A percentile compares a stretch with the other conserved stretches of the same genome.
phyloP scores from a whole-genome alignment of 305 asterid species.

The Fraxinus ornus region DNA sequence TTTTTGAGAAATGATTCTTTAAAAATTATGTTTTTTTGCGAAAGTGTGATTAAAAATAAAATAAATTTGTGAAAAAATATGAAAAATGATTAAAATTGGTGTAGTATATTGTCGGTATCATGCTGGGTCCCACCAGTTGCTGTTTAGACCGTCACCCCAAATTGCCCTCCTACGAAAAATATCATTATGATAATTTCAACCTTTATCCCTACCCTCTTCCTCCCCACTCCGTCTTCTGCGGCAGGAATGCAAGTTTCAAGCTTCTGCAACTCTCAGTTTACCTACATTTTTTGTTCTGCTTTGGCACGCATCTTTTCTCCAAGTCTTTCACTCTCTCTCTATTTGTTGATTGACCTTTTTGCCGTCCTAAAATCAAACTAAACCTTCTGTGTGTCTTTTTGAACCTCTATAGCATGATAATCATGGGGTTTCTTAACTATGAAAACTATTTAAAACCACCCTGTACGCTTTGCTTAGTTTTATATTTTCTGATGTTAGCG shows the following conservation, averaged over 20 bases:
- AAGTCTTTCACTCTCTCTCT: not conserved
- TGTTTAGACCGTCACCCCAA: not conserved
- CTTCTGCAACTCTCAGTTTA: conserved; percentile 19
- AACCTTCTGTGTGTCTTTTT: not conserved
- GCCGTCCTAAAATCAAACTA: not conserved
- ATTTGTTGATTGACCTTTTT: not conserved
- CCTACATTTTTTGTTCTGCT: not conserved
- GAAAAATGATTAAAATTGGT: not conserved
- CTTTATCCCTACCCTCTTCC: conserved; percentile 4
- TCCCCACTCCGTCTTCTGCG: conserved; percentile 25
- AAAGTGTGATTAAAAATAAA: not conserved
- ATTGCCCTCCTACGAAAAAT: not conserved
- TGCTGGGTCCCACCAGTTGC: not conserved
- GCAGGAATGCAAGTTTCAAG: conserved; percentile 24
- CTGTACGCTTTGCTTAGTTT: not conserved
- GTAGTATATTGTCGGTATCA: not conserved
- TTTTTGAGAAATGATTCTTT: not conserved
- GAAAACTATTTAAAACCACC: conserved; percentile 2
- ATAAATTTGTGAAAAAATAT: not conserved
- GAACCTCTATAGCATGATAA: conserved; percentile 19
- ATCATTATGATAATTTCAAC: not conserved
- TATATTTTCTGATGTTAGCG: conserved; percentile 1
- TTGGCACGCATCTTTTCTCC: conserved; percentile 10
- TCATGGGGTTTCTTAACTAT: conserved; percentile 17
- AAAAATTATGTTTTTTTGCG: no score